Percentiles rank a stretch among this genome's conserved stretches.
phyloP scores from a whole-genome alignment of 1,139 yeast species.

The Petasospora fabianii region DNA sequence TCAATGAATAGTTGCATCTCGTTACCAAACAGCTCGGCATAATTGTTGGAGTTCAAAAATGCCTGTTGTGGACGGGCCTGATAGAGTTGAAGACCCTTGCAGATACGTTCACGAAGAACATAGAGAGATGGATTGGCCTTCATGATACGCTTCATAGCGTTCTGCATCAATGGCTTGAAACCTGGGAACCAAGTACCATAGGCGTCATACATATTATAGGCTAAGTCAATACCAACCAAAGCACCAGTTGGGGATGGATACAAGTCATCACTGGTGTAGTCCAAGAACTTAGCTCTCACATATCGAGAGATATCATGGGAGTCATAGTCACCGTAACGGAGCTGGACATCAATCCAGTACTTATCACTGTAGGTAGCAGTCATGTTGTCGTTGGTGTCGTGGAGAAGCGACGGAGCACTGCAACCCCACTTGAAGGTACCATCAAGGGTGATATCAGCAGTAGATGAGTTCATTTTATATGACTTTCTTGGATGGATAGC shows the following conservation, averaged over 20 bases:
- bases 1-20: constrained; percentile 85
- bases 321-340: constrained; percentile 95
- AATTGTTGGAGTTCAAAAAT: constrained; percentile 81
- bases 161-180: constrained; percentile 81
- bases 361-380: constrained; percentile 55
- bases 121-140: constrained; percentile 91
- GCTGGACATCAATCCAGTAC: constrained; percentile 93
- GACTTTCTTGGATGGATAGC: constrained; percentile 97
- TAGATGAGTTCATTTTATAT: constrained; percentile 92
- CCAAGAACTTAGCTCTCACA: constrained; percentile 87
- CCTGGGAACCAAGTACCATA: constrained; percentile 99
- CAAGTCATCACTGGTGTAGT: constrained; percentile 84
- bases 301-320: constrained; percentile 95
- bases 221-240: constrained; percentile 86
- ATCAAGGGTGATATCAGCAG: constrained; percentile 82
- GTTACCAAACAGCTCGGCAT: constrained; percentile 82
- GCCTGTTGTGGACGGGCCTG: constrained; percentile 95
- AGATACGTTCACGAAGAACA: constrained; percentile 86
- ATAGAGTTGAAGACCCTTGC: constrained; percentile 90
- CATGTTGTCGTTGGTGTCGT: constrained; percentile 55
- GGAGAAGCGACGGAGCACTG: constrained; percentile 74
- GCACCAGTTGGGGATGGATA: constrained; percentile 96
- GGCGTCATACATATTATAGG: constrained; percentile 93
- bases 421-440: constrained; percentile 84
- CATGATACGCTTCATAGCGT: constrained; percentile 93